Base-by-base conservation (phyloP, 257 asterid genomes). In the Solanum medicagineum region DNA sequence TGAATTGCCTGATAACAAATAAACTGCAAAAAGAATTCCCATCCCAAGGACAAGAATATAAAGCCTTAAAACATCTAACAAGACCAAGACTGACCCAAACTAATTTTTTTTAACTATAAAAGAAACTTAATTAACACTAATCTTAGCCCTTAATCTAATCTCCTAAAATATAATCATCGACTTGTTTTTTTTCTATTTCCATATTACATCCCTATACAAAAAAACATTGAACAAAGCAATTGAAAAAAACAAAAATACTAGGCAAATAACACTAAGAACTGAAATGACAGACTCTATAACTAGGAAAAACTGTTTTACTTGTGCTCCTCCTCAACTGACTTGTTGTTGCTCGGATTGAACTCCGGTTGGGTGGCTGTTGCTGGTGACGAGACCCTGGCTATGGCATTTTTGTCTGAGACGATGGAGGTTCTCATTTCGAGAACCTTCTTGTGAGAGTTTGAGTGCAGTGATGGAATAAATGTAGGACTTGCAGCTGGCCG, bases 401-500 rank as follows among this genome's bases (percentile, higher is more conserved):
- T 53, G 47, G 16, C 5, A 9, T 51, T 19, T 26, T 26, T 79
- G 83, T 79, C 83, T 3, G 53, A 81, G 60, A 4, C 83, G 10
- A 45, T 75, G 84, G 80, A 85, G 89, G 12, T 87, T 63, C 95
- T 89, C 93, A 92, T 92, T 86, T 92, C 92, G 2, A 91, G 60
- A 36, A 92, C 95, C 86, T 90, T 91, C 92, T 92, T 92, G 87
- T 92, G 95, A 24, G 95, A 92, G 86, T 92, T 92, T 4, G 95
- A 92, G 84, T 92, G 95, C 85, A 91, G 17, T 1, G 88, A 59
- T 1, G 95, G 92, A 62, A 91, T 91, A 54, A 92, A 92, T 8
- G 95, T 92, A 1, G 93, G 93, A 53, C 93, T 92, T 1, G 93
- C 95, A 22, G 95, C 95, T 8, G 93, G 95, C 5, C 95, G 88